Evolutionary conservation across 345 rosid genomes (phyloP), one percentile per base, ranked within the genome.

Genomic region (Acer yangbiense): DNA sequence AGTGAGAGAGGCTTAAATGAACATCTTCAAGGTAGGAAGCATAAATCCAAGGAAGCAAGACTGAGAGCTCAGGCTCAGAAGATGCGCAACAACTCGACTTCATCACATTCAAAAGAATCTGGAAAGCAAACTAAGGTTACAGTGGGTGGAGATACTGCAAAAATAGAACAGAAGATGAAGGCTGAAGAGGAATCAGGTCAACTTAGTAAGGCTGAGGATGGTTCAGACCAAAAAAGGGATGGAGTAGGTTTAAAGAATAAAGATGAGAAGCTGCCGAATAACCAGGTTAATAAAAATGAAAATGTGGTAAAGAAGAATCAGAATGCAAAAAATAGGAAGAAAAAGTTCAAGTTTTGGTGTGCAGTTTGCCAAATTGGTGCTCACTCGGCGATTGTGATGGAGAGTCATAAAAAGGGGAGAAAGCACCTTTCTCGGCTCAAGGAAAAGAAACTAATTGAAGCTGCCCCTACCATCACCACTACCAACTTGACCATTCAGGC

Each of bases 371-470:
- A 65, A 13, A 39, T 89, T 71, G 79, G 85, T 25, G 79, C 84
- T 1, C 27, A 73, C 50, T 79, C 87, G 71, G 60, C 54, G 61
- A 21, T 20, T 65, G 85, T 81, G 69, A 81, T 89, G 88, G 87
- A 78, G 72, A 68, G 14, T 74, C 97, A 89, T 83, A 70, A 12
- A 71, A 85, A 69, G 58, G 94, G 95, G 75, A 92, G 79, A 82
- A 90, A 79, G 67, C 97, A 94, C 76, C 55, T n/a, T 55, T 65
- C 69, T 78, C 57, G 41, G 70, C 71, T 82, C 60, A 70, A 29
- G 87, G 60, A 81, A 73, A 76, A 44, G 64, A 54, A 57, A 52
- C 52, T 23, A 69, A 71, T 6, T 21, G 75, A 50, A 80, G 75
- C 74, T 17, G 43, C 32, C 11, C 60, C 60, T 5, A 25, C 55